Percentiles rank a stretch among this genome's conserved stretches.
These are phyloP conservation scores for Celoporthe dispersa DNA, from an alignment of 2,329 filamentous ascomycete genomes.

Conservation along the genomic window DNA sequence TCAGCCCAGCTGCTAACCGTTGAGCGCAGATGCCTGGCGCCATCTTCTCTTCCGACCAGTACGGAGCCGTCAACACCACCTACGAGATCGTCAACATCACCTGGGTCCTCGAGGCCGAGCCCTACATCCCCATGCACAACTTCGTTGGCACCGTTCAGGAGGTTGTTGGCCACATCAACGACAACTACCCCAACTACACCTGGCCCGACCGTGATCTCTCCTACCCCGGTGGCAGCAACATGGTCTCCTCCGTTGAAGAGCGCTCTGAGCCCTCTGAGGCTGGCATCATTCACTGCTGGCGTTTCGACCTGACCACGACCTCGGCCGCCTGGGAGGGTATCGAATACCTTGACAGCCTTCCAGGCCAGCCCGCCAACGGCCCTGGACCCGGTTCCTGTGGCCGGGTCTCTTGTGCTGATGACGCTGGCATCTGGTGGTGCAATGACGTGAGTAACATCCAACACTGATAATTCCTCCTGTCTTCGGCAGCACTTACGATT, in stretches of 20 bases:
- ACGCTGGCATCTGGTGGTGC: slow-evolving; percentile 34
- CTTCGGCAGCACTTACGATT: neutral
- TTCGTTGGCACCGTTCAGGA: slow-evolving; percentile 12
- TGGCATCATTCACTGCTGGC: slow-evolving; percentile 30
- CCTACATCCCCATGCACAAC: neutral
- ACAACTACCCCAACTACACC: slow-evolving; percentile 1
- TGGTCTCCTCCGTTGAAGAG: slow-evolving; percentile 5
- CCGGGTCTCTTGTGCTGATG: slow-evolving; percentile 32
- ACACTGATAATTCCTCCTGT: neutral
- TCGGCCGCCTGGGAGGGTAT: slow-evolving; percentile 24
- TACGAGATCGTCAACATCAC: slow-evolving; percentile 9
- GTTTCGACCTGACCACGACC: neutral
- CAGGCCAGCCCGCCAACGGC: slow-evolving; percentile 26
- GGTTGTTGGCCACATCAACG: neutral
- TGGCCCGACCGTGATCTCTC: slow-evolving; percentile 2
- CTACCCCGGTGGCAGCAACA: slow-evolving; percentile 6
- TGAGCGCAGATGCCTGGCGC: neutral
- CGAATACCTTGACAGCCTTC: slow-evolving; percentile 27
- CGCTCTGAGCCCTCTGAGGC: neutral
- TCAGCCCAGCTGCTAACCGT: neutral
- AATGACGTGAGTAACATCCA: slow-evolving; percentile 32
- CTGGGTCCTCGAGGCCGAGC: slow-evolving; percentile 11
- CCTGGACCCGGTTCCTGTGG: slow-evolving; percentile 30
- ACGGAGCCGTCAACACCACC: neutral
- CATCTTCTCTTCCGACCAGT: neutral